Evolutionary conservation across 2,329 filamentous ascomycete species (phyloP).

Genomic region (Stagonosporopsis rhizophila): DNA sequence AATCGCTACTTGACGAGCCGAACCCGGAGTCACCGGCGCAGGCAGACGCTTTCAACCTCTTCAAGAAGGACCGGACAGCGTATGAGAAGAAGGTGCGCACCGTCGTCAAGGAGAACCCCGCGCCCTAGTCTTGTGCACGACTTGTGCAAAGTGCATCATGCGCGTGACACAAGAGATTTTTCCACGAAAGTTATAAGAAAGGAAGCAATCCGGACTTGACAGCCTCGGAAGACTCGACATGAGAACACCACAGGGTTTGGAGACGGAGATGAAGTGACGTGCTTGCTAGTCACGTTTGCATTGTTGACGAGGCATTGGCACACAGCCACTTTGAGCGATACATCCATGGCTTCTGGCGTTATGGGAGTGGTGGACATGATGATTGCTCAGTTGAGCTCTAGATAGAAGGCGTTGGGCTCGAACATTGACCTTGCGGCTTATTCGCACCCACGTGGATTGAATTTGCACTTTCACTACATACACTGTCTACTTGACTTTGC

Average conservation of each 20-base stretch:
- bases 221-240: not conserved
- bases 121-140: conserved; percentile 59
- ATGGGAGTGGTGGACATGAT: conserved; percentile 12
- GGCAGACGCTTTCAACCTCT: conserved; percentile 96
- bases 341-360: conserved; percentile 17
- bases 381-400: conserved; percentile 3
- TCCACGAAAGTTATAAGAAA: not conserved
- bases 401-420: not conserved
- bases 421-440: not conserved
- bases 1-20: conserved; percentile 93
- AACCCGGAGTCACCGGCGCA: conserved; percentile 97
- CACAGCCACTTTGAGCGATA: not conserved
- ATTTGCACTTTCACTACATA: not conserved
- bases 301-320: not conserved
- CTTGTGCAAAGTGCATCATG: not conserved
- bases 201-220: not conserved
- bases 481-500: not conserved
- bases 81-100: conserved; percentile 89
- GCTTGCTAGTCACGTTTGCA: not conserved
- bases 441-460: not conserved
- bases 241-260: not conserved
- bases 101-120: conserved; percentile 88
- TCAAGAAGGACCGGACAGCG: conserved; percentile 84
- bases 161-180: not conserved
- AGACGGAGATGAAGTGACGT: not conserved